Percentiles rank a stretch among this genome's conserved stretches.
These are phyloP conservation scores for Podaxis rugospora DNA, from an alignment of 768 basidiomycete genomes.

Conservation along the genomic window DNA sequence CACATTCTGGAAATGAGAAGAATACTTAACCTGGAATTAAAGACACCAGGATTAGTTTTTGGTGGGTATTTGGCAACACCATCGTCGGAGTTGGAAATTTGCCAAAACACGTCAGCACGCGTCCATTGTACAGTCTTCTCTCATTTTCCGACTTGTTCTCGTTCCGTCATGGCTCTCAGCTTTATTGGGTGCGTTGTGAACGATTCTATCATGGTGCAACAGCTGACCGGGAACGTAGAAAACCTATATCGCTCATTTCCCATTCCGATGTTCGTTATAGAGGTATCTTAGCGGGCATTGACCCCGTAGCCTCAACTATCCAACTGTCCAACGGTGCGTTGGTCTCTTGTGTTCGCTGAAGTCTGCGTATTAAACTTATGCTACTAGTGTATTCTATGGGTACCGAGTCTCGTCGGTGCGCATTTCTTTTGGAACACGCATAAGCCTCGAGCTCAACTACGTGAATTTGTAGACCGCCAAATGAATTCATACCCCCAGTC, in stretches of 20 bases:
- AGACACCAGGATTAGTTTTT: background rate
- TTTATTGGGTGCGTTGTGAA: slow-evolving; percentile 59
- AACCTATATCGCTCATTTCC: slow-evolving; percentile 86
- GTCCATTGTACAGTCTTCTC: slow-evolving; percentile 11
- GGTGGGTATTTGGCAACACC: slow-evolving; percentile 6
- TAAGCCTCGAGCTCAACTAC: background rate
- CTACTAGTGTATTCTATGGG: slow-evolving; percentile 80
- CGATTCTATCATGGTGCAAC: background rate
- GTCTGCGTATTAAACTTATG: slow-evolving; percentile 2
- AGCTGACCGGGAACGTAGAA: slow-evolving; percentile 39
- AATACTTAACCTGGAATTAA: background rate
- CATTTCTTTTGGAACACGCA: slow-evolving; percentile 6
- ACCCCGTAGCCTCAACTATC: slow-evolving; percentile 81
- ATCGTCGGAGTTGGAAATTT: slow-evolving; percentile 22
- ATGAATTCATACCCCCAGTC: slow-evolving; percentile 80
- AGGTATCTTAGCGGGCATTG: slow-evolving; percentile 83
- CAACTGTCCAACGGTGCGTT: slow-evolving; percentile 78
- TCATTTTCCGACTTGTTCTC: slow-evolving; percentile 11
- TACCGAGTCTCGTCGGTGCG: slow-evolving; percentile 78
- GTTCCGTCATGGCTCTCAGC: slow-evolving; percentile 57
- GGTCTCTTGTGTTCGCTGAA: slow-evolving; percentile 1
- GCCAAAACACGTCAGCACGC: slow-evolving; percentile 26
- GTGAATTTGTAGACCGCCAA: slow-evolving; percentile 45
- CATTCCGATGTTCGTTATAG: slow-evolving; percentile 90
- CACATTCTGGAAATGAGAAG: background rate